Evolutionary conservation across 139 green algal genomes (phyloP).

Genomic region (Picochlorum costavermella): DNA sequence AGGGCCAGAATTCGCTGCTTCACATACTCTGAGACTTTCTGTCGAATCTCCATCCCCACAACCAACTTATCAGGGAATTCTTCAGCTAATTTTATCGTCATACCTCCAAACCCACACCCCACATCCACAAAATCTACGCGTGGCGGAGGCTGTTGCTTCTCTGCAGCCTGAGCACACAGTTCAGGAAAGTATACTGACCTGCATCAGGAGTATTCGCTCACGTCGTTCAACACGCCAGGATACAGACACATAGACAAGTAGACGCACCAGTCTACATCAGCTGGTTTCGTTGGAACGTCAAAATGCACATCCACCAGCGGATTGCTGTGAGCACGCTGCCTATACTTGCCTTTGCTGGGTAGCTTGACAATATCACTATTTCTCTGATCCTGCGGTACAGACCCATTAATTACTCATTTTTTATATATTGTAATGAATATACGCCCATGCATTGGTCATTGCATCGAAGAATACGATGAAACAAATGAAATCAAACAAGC

Average conservation of each 20-base stretch:
- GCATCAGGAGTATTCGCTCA: no score
- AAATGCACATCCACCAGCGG: conserved; percentile 77
- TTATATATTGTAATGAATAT: no score
- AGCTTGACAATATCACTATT: conserved; percentile 9
- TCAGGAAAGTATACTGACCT: conserved; percentile 22
- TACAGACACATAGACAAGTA: no score
- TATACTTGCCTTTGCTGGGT: conserved; percentile 79
- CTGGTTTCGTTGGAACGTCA: conserved; percentile 54
- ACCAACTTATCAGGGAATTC: conserved; percentile 87
- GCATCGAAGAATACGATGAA: no score
- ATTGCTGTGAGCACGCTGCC: conserved; percentile 91
- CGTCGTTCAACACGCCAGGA: no score
- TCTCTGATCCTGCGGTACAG: background rate
- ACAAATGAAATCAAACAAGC: no score
- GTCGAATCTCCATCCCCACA: conserved; percentile 92
- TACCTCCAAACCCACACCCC: conserved; percentile 95
- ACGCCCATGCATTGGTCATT: no score
- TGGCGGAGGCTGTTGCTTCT: background rate
- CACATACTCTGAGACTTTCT: conserved; percentile 91
- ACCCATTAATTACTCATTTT: no score
- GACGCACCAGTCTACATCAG: conserved; percentile 57
- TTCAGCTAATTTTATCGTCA: conserved; percentile 74
- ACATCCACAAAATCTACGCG: conserved; percentile 76
- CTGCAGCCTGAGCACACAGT: conserved; percentile 26
- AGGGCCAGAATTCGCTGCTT: conserved; percentile 72